A percentile compares a stretch with the other conserved stretches of the same genome.
Evolutionary conservation across 1,139 yeast genomes (phyloP).

Genomic region (Geotrichum aggregatum): DNA sequence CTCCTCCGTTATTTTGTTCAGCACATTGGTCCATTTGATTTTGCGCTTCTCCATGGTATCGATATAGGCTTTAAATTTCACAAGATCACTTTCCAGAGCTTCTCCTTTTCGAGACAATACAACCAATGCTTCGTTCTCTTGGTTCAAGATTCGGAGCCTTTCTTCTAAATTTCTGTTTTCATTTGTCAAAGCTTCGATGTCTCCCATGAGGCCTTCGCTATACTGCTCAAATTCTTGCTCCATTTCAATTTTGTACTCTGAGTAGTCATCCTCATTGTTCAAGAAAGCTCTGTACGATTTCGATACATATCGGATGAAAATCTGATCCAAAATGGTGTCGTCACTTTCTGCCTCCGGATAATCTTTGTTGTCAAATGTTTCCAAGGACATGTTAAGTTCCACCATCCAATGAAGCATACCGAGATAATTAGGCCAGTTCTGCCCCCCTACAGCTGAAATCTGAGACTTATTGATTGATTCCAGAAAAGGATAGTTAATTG

Average conservation of each 20-base stretch:
- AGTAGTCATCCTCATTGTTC: conserved; percentile 50
- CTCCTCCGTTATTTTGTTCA: conserved; percentile 55
- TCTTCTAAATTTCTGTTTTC: conserved; percentile 41
- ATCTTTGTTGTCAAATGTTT: conserved; percentile 42
- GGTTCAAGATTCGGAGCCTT: conserved; percentile 35
- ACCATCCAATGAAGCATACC: conserved; percentile 82
- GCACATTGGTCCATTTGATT: conserved; percentile 57
- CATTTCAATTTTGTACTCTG: conserved; percentile 54
- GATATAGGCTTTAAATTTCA: conserved; percentile 66
- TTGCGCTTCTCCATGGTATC: conserved; percentile 62
- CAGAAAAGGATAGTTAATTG: conserved; percentile 71
- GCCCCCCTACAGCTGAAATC: conserved; percentile 88
- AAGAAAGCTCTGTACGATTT: conserved; percentile 67
- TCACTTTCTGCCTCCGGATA: conserved; percentile 39
- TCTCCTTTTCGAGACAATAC: conserved; percentile 53
- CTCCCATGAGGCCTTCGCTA: conserved; percentile 27
- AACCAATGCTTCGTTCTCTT: conserved; percentile 43
- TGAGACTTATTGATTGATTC: conserved; percentile 79
- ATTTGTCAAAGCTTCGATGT: conserved; percentile 43
- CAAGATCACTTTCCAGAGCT: conserved; percentile 68
- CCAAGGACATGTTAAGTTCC: conserved; percentile 50
- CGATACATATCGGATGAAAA: conserved; percentile 62
- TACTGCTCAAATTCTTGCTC: conserved; percentile 42
- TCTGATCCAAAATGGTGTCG: conserved; percentile 47
- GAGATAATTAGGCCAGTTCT: conserved; percentile 78